Base-by-base conservation (phyloP, 176 grass and related monocot species). In the Avena insularis region DNA sequence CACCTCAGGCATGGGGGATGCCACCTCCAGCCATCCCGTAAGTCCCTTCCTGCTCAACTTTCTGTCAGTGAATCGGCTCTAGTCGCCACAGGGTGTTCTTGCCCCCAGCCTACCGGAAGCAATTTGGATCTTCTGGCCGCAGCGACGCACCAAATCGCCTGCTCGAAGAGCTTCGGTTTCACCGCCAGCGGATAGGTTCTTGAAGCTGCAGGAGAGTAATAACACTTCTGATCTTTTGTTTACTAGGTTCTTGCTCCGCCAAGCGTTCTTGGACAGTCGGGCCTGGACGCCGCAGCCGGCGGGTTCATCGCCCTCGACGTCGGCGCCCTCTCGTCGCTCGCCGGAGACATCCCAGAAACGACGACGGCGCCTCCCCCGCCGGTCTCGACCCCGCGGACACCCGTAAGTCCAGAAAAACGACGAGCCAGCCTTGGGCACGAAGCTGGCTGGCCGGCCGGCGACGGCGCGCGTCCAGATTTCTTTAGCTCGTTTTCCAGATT, bases 271-370 rank as follows among this genome's bases (percentile, higher is more conserved):
- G 80, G 43, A 0, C 71, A 76, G 60, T 55, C 82, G 71, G 78
- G 23, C 50, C 64, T 75, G 38, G 67, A 73, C 45, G 16, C 75
- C 45, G 36, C 67, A 12, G 2, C 46, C 73, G 88, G 64, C 56
- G 83, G 85, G 38, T 97, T 97, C 84, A 88, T 97, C 67, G 80
- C 93, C 14, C 89, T 97, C 27, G 87, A 97, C 82, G 85, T 97
- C 59, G 79, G 83, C 27, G 83, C 87, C 38, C 86, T 97, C 35
- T 90, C 89, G 1, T 84, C 84, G 6, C 85, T 89, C 23, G 17
- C 95, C 69, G 69, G 88, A 71, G 83, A 88, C 35, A 31, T 4
- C 16, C 55, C 63, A 23, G 83, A 88, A 2, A 82, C 79, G 38
- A 16, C 63, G 0, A 35, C 84, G 12, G 31, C 71, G 9, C 19